Evolutionary conservation across 1,284 basidiomycete species (phyloP), one percentile per base, ranked within the genome.

Genomic region (Ceratobasidium sp.): DNA sequence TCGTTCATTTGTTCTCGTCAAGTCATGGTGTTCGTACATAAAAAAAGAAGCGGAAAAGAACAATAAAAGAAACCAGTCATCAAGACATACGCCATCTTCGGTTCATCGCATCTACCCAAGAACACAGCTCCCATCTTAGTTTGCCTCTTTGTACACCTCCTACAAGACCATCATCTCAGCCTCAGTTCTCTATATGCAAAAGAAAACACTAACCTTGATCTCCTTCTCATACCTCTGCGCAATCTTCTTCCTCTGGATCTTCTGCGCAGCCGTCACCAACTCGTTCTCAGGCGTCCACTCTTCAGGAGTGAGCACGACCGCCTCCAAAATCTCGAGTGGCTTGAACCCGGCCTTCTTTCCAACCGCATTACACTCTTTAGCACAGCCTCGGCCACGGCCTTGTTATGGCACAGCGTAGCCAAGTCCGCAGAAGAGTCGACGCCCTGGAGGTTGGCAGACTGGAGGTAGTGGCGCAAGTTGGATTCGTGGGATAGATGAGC

Each of bases 281-380:
- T 93, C 94, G 75, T 82, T 92, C 84, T 95, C 90, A 0, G 94
- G 92, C 21, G 93, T 96, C 95, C 95, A 97, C 82, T 97, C 94
- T 14, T 95, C 92, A 5, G 89, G 79, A 1, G 92, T 90, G 76
- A 97, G 81, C 34, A 97, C 85, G 34, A 97, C 89, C 10, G 85
- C 89, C 79, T 92, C 88, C 46, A 97, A 82, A 69, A 90, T 80
- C 83, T 98, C 96, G 83, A 94, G 87, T 46, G 85, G 80, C 84
- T 93, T 96, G 82, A 98, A 92, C 2, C 90, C 90, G 71, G 88
- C 90, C 85, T 92, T 94, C 87, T 92, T 96, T 39, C 93, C 96
- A 1, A 89, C 82, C 1, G 81, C 82, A 78, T 96, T 96, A 79
- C 93, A 87, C 77, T 95, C 91, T 77, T 90, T 92, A 94, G 79